Evolutionary conservation across 768 basidiomycete species (phyloP).

Genomic region (Rhodocollybia butyracea): DNA sequence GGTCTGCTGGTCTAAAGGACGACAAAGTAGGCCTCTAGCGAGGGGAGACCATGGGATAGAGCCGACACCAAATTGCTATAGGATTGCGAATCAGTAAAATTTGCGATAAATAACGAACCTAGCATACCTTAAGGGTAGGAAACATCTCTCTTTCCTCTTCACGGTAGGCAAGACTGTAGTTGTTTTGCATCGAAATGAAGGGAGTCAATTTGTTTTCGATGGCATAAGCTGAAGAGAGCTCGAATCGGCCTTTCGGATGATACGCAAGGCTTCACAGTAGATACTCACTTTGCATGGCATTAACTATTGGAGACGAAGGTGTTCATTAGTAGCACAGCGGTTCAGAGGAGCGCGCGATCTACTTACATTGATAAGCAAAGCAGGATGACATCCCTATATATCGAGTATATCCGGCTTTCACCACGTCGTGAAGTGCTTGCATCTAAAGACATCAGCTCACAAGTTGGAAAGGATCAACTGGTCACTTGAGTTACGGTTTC

Average conservation of each 20-base stretch:
- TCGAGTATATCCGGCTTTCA: conserved; percentile 43
- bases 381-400: conserved; percentile 35
- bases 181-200: conserved; percentile 67
- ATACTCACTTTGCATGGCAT: conserved; percentile 6
- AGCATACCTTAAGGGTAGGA: conserved; percentile 32
- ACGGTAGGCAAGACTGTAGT: conserved; percentile 52
- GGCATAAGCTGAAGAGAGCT: conserved; percentile 28
- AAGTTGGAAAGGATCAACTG: neutral
- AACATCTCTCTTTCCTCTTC: conserved; percentile 64
- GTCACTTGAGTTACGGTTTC: conserved; percentile 27
- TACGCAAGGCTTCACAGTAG: neutral
- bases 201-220: conserved; percentile 42
- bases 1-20: conserved; percentile 15
- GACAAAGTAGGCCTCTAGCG: neutral
- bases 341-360: neutral
- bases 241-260: neutral
- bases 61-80: conserved; percentile 39
- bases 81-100: neutral
- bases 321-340: neutral
- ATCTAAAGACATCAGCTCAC: conserved; percentile 29
- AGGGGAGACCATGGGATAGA: conserved; percentile 45
- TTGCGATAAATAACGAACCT: neutral
- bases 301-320: neutral
- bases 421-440: conserved; percentile 49
- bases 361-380: conserved; percentile 34